phyloP scores from a whole-genome alignment of 1,139 yeast species.

The Hyphopichia khmerensis region DNA sequence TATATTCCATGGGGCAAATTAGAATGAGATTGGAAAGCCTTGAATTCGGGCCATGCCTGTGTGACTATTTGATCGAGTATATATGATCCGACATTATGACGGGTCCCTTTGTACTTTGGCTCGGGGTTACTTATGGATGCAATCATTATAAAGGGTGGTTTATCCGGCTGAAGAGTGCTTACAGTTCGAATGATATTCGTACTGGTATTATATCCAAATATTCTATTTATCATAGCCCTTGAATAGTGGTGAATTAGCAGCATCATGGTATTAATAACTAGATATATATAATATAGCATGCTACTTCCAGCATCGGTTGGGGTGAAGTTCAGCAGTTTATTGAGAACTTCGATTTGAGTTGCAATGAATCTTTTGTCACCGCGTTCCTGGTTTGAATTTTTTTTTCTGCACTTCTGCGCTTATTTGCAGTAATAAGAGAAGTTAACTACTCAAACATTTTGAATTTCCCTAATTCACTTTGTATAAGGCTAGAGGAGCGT shows the following conservation, averaged over 20 bases:
- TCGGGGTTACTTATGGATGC: constrained; percentile 84
- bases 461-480: constrained; percentile 7
- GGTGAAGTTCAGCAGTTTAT: too few species aligned
- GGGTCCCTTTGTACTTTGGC: constrained; percentile 53
- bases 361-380: neutral
- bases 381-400: too few species aligned
- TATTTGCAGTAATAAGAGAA: neutral
- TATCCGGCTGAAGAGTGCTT: constrained; percentile 9
- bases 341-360: neutral
- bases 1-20: constrained; percentile 17
- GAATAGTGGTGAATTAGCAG: neutral
- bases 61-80: constrained; percentile 37
- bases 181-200: constrained; percentile 1
- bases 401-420: too few species aligned
- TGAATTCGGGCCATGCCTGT: constrained; percentile 21
- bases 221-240: neutral
- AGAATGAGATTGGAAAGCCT: constrained; percentile 18
- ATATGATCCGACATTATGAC: constrained; percentile 78
- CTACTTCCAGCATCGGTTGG: too few species aligned
- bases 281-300: neutral
- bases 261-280: neutral
- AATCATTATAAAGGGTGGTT: constrained; percentile 34
- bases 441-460: neutral
- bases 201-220: neutral
- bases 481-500: constrained; percentile 17